Conservation (phyloP, 805 yeast species). For the Ogataea siamensis region DNA sequence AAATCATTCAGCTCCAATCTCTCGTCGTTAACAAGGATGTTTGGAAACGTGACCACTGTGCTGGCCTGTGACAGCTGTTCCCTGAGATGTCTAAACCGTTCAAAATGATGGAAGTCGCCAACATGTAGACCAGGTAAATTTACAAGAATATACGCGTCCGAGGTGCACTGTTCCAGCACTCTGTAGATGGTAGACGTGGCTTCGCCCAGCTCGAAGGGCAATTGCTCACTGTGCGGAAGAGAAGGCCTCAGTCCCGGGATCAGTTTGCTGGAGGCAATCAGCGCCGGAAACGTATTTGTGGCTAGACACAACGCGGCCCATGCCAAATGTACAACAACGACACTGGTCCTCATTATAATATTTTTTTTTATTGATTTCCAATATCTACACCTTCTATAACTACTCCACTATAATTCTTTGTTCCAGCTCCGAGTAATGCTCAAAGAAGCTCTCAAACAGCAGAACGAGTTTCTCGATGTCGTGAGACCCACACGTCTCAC, state of each 20-base stretch:
- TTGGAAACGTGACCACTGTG: constrained; percentile 58
- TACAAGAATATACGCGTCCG: constrained; percentile 57
- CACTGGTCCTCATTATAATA: constrained; percentile 1
- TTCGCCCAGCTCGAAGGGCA: constrained; percentile 31
- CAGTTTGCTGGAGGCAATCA: constrained; percentile 28
- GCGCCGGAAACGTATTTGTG: constrained; percentile 26
- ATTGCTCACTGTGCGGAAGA: constrained; percentile 30
- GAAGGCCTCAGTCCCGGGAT: constrained; percentile 32
- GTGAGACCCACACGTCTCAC: constrained; percentile 84
- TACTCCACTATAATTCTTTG: constrained; percentile 40
- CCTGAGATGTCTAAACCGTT: constrained; percentile 47
- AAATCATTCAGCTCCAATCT: constrained; percentile 41
- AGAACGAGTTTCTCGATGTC: constrained; percentile 65
- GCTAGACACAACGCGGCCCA: constrained; percentile 5
- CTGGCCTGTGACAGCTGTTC: constrained; percentile 56
- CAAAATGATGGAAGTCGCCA: constrained; percentile 44
- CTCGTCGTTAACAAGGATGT: constrained; percentile 37
- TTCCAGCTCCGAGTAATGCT: constrained; percentile 41
- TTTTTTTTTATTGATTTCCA: constrained; percentile 1
- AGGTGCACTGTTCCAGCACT: constrained; percentile 40
- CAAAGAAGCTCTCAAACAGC: constrained; percentile 64
- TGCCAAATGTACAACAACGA: constrained; percentile 1
- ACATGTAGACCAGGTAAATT: constrained; percentile 51
- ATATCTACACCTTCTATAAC: no score
- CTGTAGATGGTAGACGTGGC: constrained; percentile 20